These are phyloP conservation scores for Oryza meyeriana DNA, from an alignment of 176 grass and related monocot species.

Conservation along the genomic window DNA sequence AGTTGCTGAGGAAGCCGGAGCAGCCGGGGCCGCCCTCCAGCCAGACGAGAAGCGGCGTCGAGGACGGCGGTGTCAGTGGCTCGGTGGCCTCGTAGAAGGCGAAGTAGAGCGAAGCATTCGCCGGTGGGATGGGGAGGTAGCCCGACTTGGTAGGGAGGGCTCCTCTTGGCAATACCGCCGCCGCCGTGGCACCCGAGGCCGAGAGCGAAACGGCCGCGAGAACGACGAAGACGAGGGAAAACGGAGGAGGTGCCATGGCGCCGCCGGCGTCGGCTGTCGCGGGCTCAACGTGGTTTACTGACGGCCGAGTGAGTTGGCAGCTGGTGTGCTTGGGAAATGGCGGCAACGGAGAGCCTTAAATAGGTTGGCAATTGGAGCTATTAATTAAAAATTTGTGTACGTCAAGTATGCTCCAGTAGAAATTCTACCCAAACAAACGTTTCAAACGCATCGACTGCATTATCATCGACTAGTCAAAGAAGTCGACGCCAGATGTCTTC, in stretches of 20 bases:
- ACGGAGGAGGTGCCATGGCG: neutral
- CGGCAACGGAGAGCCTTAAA: neutral
- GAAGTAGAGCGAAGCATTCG: conserved; percentile 46
- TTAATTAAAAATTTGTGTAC: neutral
- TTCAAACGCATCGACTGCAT: neutral
- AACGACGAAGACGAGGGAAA: neutral
- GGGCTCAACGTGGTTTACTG: too few relatives aligned
- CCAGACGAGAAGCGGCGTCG: conserved; percentile 53
- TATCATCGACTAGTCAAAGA: neutral
- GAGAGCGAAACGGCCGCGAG: neutral
- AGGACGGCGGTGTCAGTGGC: neutral
- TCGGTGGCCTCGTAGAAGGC: conserved; percentile 58
- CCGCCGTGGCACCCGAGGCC: neutral
- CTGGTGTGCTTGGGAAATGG: neutral
- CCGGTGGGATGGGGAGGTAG: conserved; percentile 40
- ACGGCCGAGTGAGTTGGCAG: neutral
- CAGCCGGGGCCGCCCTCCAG: conserved; percentile 62
- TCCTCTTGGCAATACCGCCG: neutral
- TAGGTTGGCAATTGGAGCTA: neutral
- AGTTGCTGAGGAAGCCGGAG: conserved; percentile 47
- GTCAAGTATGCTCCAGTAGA: too few relatives aligned
- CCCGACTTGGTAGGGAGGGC: conserved; percentile 48
- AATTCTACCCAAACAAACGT: neutral
- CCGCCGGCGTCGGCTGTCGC: too few relatives aligned
- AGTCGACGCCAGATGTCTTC: neutral